Conservation (phyloP, 306 rosid genomes). For the Rosa chinensis region DNA sequence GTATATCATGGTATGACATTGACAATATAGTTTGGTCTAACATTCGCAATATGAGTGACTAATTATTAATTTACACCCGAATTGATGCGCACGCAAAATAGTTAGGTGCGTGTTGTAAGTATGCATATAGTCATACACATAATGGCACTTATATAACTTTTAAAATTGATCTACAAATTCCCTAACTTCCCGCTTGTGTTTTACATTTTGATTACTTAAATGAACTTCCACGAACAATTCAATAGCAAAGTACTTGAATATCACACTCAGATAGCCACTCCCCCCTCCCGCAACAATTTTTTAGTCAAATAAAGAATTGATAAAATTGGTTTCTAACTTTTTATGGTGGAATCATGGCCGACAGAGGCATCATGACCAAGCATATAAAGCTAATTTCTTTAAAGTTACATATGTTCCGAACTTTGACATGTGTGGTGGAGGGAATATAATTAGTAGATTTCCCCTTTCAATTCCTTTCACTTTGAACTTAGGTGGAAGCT, state of each 20-base stretch:
- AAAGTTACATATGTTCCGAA: constrained; percentile 70
- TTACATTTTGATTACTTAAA: background rate
- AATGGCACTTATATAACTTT: background rate
- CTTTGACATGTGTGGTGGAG: constrained; percentile 64
- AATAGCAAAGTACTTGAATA: background rate
- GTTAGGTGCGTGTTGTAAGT: background rate
- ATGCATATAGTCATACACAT: background rate
- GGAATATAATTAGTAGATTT: constrained; percentile 45
- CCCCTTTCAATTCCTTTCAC: constrained; percentile 17
- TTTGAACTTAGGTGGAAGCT: constrained; percentile 58
- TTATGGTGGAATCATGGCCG: constrained; percentile 77
- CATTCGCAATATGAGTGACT: background rate
- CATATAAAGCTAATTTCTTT: constrained; percentile 55
- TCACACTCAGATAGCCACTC: background rate
- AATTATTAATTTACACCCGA: background rate
- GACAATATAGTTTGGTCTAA: background rate
- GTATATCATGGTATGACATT: background rate
- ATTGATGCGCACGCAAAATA: background rate
- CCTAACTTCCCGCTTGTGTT: background rate
- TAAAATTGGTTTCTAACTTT: constrained; percentile 26
- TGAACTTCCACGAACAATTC: background rate
- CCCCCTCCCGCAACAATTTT: background rate
- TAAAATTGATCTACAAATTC: background rate
- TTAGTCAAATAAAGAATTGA: constrained; percentile 8
- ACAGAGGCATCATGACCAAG: constrained; percentile 65